Base-by-base conservation (phyloP, 2,329 filamentous ascomycete genomes). In the Fusarium floridanum region DNA sequence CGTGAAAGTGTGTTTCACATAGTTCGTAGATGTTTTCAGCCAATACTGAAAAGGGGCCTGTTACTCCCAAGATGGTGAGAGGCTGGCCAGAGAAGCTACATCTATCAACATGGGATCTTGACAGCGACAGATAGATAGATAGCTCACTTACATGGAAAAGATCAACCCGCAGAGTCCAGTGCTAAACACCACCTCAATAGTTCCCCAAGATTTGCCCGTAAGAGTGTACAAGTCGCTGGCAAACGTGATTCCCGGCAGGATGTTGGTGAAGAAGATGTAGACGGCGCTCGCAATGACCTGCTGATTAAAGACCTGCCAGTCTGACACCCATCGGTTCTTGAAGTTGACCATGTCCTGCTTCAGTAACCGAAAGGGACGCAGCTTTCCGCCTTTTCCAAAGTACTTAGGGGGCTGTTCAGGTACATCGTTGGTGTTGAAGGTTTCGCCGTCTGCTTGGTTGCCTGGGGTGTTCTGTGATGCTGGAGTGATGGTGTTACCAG, bases 211-310 rank as follows among this genome's bases (percentile, higher is more conserved):
- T 76, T 87, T 83, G 16, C 90, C 90, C 0, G 91, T 92, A 71
- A 90, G 81, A 6, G 88, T 87, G 77, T 91, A 91, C 66, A 92
- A 80, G 78, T 92, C 91, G 78, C 88, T 91, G 0, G 90, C 90
- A 81, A 92, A 92, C 0, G 91, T 92, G 76, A 92, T 92, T 2
- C 91, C 90, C 0, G 91, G 91, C 12, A 93, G 81, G 7, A 92
- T 84, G 77, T 92, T 92, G 32, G 90, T 92, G 78, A 92, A 92
- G 83, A 92, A 92, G 69, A 92, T 86, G 80, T 91, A 92, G 34
- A 92, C 86, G 2, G 90, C 88, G 76, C 89, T 91, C 27, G 91
- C 90, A 63, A 92, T 82, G 8, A 92, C 83, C 43, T 92, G 82
- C 76, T 92, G 91, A 76, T 92, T 92, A 80, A 93, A 92, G 24